Percentiles rank a stretch among this genome's conserved stretches.
These are phyloP conservation scores for Tuber magnatum DNA, from an alignment of 495 filamentous ascomycete species.

Conservation along the genomic window DNA sequence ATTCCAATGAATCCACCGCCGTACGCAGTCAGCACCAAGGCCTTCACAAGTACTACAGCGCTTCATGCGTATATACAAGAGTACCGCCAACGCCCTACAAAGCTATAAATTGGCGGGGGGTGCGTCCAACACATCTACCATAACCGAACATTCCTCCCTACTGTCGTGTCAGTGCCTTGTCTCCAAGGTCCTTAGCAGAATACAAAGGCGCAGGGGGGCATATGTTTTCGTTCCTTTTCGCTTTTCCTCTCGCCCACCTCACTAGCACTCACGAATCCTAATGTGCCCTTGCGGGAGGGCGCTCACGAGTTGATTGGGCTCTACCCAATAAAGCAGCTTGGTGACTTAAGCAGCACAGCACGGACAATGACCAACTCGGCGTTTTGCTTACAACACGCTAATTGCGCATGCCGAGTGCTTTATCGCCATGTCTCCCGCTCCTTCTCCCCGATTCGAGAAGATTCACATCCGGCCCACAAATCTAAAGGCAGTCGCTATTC, in stretches of 20 bases:
- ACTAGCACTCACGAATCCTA: not conserved
- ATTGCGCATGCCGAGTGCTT: not conserved
- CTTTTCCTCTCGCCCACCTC: not conserved
- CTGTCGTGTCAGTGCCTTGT: not conserved
- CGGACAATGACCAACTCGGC: not conserved
- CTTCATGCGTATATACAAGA: not conserved
- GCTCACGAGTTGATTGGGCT: not conserved
- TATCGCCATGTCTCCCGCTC: not conserved
- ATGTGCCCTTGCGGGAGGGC: not conserved
- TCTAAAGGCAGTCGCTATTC: not conserved
- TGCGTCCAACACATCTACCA: not conserved
- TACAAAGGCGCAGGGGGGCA: not conserved
- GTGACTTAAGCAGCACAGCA: not conserved
- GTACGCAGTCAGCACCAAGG: not conserved
- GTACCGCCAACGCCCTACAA: not conserved
- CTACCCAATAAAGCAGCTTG: not conserved
- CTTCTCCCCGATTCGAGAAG: not conserved
- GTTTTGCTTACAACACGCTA: not conserved
- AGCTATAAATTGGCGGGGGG: not conserved
- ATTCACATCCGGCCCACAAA: not conserved
- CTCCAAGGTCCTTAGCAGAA: not conserved
- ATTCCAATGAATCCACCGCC: not conserved
- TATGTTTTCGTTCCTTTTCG: too few species aligned
- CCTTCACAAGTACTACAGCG: not conserved
- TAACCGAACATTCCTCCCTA: not conserved